Evolutionary conservation across 305 asterid genomes (phyloP).

Genomic region (Fraxinus paxiana): DNA sequence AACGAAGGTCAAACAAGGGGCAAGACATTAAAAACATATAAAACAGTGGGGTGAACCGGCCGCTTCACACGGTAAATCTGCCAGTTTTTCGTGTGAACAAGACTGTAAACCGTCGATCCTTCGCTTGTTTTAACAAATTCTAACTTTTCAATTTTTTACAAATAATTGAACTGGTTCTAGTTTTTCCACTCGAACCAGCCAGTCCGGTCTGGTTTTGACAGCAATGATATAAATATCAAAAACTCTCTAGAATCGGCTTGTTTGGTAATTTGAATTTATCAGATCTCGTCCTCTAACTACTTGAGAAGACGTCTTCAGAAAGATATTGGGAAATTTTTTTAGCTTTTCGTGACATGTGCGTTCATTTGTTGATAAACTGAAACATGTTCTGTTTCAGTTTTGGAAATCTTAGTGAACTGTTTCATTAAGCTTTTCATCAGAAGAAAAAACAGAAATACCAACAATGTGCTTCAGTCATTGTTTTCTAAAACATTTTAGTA

Average conservation of each 20-base stretch:
- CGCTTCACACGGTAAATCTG: not conserved
- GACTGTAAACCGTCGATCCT: not conserved
- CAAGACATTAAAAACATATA: not conserved
- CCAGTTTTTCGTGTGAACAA: not conserved
- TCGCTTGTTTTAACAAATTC: not conserved
- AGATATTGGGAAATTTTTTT: not conserved
- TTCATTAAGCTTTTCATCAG: not conserved
- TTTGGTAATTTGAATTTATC: not conserved
- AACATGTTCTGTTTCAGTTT: not conserved
- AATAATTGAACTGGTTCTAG: not conserved
- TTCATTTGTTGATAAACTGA: not conserved
- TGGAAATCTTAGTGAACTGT: not conserved
- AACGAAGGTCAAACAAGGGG: not conserved
- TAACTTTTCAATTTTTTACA: not conserved
- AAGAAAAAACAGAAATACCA: too few relatives aligned
- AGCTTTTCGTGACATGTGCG: not conserved
- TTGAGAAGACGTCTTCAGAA: not conserved
- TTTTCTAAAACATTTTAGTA: not conserved
- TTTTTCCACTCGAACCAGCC: not conserved
- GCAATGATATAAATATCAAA: not conserved
- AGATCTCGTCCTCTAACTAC: not conserved
- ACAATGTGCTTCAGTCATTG: not conserved
- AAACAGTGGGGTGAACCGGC: not conserved
- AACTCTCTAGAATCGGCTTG: not conserved
- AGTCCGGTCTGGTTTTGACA: not conserved